Percentiles rank a stretch among this genome's conserved stretches.
Evolutionary conservation across 2,329 filamentous ascomycete genomes (phyloP).

Genomic region (Davidsoniella eucalypti): DNA sequence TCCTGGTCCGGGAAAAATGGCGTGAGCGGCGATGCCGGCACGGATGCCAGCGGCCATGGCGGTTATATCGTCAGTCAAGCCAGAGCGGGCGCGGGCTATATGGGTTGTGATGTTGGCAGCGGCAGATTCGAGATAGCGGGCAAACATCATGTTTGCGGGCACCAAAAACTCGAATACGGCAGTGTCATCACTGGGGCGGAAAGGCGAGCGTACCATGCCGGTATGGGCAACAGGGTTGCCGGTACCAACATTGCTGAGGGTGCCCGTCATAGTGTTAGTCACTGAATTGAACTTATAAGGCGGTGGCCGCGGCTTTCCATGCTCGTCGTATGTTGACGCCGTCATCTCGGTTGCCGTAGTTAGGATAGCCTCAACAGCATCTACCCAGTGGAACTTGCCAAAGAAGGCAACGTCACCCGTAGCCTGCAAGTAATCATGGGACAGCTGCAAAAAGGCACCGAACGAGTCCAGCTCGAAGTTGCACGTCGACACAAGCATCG

Average conservation of each 20-base stretch:
- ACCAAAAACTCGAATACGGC: conserved; percentile 76
- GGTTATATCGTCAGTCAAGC: conserved; percentile 34
- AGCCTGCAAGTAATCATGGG: conserved; percentile 56
- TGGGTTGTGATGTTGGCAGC: conserved; percentile 33
- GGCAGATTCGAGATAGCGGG: conserved; percentile 38
- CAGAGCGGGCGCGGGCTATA: too few species aligned
- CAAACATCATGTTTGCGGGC: conserved; percentile 77
- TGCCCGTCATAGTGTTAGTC: conserved; percentile 31
- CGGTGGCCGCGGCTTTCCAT: conserved; percentile 37
- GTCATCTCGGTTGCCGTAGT: conserved; percentile 53
- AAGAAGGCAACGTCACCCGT: conserved; percentile 57
- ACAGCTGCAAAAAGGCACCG: conserved; percentile 68
- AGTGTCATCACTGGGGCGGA: conserved; percentile 79
- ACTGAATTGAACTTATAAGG: conserved; percentile 64
- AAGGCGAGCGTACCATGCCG: conserved; percentile 73
- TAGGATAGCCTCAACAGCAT: conserved; percentile 54
- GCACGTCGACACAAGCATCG: conserved; percentile 53
- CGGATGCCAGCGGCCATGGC: conserved; percentile 45
- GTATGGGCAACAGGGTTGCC: conserved; percentile 65
- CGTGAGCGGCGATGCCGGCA: conserved; percentile 52
- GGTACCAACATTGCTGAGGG: conserved; percentile 32
- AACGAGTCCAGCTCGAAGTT: conserved; percentile 87
- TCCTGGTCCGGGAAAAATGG: conserved; percentile 41
- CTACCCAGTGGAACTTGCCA: conserved; percentile 52
- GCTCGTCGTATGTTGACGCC: conserved; percentile 51